Percentiles rank a stretch among this genome's conserved stretches.
phyloP scores from a whole-genome alignment of 371 early-diverging fungal species.

The Syncephalastrum racemosum region DNA sequence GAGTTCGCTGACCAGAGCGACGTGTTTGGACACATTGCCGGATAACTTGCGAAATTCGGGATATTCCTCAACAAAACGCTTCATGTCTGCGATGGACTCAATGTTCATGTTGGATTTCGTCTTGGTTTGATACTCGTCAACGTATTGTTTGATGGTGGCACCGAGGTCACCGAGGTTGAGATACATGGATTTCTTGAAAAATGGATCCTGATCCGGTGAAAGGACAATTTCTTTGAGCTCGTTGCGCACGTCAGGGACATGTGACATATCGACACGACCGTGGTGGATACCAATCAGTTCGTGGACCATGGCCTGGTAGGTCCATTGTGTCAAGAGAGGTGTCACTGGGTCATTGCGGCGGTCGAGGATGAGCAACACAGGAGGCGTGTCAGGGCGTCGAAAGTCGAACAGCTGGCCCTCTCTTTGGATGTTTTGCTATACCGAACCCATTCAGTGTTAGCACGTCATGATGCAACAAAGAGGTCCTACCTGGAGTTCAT shows the following conservation, averaged over 20 bases:
- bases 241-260: constrained; percentile 76
- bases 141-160: constrained; percentile 89
- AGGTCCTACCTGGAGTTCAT: constrained; percentile 69
- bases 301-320: constrained; percentile 99
- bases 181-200: constrained; percentile 87
- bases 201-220: constrained; percentile 85
- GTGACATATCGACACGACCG: constrained; percentile 89
- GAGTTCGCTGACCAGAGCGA: constrained; percentile 91
- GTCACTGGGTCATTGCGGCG: constrained; percentile 97
- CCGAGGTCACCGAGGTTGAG: constrained; percentile 95
- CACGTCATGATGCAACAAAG: not conserved
- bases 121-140: constrained; percentile 89
- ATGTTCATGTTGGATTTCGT: constrained; percentile 88
- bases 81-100: constrained; percentile 96
- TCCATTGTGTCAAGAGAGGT: constrained; percentile 97
- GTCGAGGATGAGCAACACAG: constrained; percentile 90
- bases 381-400: constrained; percentile 77
- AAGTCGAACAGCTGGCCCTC: constrained; percentile 87
- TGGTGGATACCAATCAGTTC: constrained; percentile 94
- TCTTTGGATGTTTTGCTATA: constrained; percentile 72
- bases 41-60: constrained; percentile 94
- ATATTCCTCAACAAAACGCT: constrained; percentile 96
- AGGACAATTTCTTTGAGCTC: constrained; percentile 92
- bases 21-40: constrained; percentile 97
- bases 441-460: not conserved